These are phyloP conservation scores for Globisporangium polare DNA, from an alignment of 352 stramenopile species.

Conservation along the genomic window DNA sequence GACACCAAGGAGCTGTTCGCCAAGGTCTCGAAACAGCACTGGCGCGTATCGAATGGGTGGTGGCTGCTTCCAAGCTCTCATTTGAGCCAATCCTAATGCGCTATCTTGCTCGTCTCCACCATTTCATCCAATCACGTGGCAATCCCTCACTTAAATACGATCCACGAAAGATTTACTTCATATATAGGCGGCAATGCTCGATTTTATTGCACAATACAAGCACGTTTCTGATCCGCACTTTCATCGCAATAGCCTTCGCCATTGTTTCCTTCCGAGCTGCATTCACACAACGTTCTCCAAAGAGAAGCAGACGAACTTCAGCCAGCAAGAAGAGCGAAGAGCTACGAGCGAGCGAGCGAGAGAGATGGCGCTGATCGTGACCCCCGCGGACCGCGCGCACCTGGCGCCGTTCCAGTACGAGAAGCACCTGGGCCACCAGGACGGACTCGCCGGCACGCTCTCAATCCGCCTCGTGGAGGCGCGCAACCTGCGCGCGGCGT, in stretches of 20 bases:
- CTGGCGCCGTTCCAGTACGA: constrained; percentile 67
- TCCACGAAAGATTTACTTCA: neutral
- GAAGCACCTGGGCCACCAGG: constrained; percentile 75
- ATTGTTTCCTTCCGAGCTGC: neutral
- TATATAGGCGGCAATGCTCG: neutral
- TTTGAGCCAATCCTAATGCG: constrained; percentile 4
- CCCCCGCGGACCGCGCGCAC: constrained; percentile 30
- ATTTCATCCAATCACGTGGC: neutral
- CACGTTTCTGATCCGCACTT: neutral
- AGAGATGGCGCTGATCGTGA: constrained; percentile 28
- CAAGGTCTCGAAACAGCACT: neutral
- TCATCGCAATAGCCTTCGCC: neutral
- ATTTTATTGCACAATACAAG: neutral
- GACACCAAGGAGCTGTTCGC: constrained; percentile 1
- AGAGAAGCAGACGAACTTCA: constrained; percentile 3
- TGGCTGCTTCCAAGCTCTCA: neutral
- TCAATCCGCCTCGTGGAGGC: constrained; percentile 71
- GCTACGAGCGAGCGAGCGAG: neutral
- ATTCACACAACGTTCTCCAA: neutral
- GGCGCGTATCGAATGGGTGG: constrained; percentile 15
- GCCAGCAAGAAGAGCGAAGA: neutral
- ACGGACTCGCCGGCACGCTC: constrained; percentile 64
- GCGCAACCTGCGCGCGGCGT: constrained; percentile 57
- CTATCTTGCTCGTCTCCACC: too few relatives aligned
- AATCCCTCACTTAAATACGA: neutral